These are phyloP conservation scores for Boletus semigastroideus DNA, from an alignment of 1,284 basidiomycete species.

Conservation along the genomic window DNA sequence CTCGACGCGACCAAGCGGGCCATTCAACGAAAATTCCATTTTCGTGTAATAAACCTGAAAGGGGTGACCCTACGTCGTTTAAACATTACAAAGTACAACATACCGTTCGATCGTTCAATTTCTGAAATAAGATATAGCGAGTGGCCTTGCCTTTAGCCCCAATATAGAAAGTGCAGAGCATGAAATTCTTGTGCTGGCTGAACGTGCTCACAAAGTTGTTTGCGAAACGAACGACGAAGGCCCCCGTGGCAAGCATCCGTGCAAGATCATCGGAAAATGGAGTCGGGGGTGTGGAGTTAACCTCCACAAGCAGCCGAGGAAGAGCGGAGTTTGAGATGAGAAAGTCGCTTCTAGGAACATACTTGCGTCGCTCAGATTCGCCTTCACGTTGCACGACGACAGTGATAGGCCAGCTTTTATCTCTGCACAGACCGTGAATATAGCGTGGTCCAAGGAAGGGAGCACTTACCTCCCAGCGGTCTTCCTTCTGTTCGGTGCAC, in stretches of 20 bases:
- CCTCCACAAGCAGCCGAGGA: background rate
- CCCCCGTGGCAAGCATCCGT: background rate
- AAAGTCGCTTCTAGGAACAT: background rate
- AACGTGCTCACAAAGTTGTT: background rate
- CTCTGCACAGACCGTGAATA: background rate
- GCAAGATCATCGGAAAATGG: background rate
- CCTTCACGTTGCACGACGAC: background rate
- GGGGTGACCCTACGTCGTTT: background rate
- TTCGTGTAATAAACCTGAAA: background rate
- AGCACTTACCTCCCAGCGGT: background rate
- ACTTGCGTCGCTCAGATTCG: background rate
- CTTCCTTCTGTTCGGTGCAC: background rate
- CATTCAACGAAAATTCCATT: background rate
- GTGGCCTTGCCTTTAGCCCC: background rate
- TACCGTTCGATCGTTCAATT: background rate
- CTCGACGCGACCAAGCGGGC: background rate
- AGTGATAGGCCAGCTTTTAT: background rate
- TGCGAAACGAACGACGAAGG: background rate
- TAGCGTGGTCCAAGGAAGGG: background rate
- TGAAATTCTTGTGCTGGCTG: background rate
- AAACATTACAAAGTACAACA: background rate
- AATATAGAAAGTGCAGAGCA: background rate
- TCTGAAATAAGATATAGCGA: background rate
- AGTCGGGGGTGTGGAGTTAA: background rate
- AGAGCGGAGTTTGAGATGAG: background rate